Base-by-base conservation (phyloP, 768 basidiomycete species). In the Coprinopsis strossmayeri region DNA sequence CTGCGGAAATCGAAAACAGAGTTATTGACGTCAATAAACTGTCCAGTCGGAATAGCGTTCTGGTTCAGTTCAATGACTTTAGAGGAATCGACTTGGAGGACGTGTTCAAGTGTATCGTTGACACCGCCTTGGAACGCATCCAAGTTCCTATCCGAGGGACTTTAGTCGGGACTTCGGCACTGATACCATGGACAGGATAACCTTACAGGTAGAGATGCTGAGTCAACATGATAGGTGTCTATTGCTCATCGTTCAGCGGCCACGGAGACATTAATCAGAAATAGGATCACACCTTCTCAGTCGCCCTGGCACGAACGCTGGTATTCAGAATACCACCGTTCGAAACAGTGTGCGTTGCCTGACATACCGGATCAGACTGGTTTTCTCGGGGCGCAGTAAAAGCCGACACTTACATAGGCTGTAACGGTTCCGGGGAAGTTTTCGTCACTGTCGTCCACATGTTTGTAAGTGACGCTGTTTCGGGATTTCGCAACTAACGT, bases 191-290 rank as follows among this genome's bases (percentile, higher is more conserved):
- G 43, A 2, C 32, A 48, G 9, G 3, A 34, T 15, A n/a, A 24
- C 35, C 60, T 15, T 35, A 73, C 76, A 74, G 77, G 57, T 78
- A 81, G 26, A 73, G 65, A 52, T 79, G 78, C 48, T 75, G 74
- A 0, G 77, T 77, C 24, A 78, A 57, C 77, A 79, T 77, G 45
- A 79, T 77, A 0, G 78, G 78, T 2, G 78, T 79, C 70, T 70
- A 46, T 20, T 10, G n/a, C 28, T 15, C 2, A 13, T n/a, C 9
- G 26, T 17, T 37, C 10, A 34, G 23, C 38, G 5, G 26, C 3
- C n/a, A 11, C 21, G 7, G n/a, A 25, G 9, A 23, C 3, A 28
- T 4, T 27, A 3, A 12, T 17, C 7, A 10, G 25, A 13, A 20
- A 49, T 5, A 34, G 3, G 25, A 3, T 44, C 39, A 20, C 12